Evolutionary conservation across 208 protist species (phyloP), one percentile per base, ranked within the genome.

Genomic region (Crithidia acanthocephali): DNA sequence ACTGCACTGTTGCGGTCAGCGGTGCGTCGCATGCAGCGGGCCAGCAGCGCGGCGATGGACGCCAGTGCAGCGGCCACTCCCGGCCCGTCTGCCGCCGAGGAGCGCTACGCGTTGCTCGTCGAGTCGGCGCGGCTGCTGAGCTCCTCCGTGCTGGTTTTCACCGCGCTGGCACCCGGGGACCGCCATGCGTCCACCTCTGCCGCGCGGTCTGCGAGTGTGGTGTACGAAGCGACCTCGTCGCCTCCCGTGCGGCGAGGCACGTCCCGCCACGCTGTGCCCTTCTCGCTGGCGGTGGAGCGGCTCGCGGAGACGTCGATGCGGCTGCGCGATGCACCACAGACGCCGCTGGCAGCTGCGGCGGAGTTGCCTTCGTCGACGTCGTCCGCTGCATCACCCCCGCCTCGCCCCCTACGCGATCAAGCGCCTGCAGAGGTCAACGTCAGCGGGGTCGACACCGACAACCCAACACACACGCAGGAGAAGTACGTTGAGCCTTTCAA

Each of bases 121-220:
- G 71, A 50, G 47, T 64, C 62, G 13, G 16, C 62, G 9, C 71
- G 35, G 15, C 55, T 69, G 18, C 35, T 69, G 28, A 65, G 62
- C 37, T 48, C 71, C 15, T 52, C 62, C 27, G 55, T 50, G 35
- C 55, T 70, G 18, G 44, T 65, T n/a, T 48, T 58, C 62, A 66
- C 61, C 15, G 62, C 53, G 20, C 28, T 60, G 9, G 35, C 63
- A 3, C 50, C 48, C 3, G 51, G 22, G 0, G 37, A 58, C 44
- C 48, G 48, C 20, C 52, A 55, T 11, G 9, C 28, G 5, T 23
- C 32, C 33, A 37, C 25, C 6, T 66, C 71, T 15, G 44, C 63
- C 2, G 45, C 53, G 3, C 50, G 63, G 0, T 47, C 71, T 1
- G 71, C 62, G 1, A 47, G 53, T 42, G 50, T 11, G 16, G 64